phyloP scores from a whole-genome alignment of 768 basidiomycete species.

The Termitomyces titanicus region DNA sequence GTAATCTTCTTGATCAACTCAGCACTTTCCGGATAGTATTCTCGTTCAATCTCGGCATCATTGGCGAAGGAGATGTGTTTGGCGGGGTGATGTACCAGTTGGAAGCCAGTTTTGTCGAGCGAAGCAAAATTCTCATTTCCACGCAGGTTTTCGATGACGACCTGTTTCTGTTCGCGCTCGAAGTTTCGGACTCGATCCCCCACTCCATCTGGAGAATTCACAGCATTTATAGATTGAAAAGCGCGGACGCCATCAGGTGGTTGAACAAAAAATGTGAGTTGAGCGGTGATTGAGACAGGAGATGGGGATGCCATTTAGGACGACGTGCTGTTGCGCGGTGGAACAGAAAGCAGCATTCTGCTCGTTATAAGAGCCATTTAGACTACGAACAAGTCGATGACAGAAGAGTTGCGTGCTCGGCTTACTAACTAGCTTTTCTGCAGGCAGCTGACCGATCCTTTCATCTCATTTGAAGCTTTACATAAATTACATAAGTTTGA shows the following conservation, averaged over 20 bases:
- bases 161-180: conserved; percentile 15
- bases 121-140: conserved; percentile 41
- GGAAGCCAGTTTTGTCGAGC: conserved; percentile 51
- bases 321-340: not conserved
- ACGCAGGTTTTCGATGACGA: conserved; percentile 50
- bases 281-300: conserved; percentile 9
- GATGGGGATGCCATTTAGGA: not conserved
- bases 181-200: conserved; percentile 21
- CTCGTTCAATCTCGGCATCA: conserved; percentile 42
- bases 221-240: conserved; percentile 20
- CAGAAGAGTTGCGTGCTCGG: not conserved
- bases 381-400: not conserved
- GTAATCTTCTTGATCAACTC: conserved; percentile 54
- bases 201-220: conserved; percentile 19
- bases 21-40: conserved; percentile 57
- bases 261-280: conserved; percentile 15
- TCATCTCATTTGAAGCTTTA: no score
- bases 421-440: not conserved
- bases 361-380: not conserved
- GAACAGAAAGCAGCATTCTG: not conserved
- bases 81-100: conserved; percentile 25
- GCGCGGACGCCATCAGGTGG: conserved; percentile 24
- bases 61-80: conserved; percentile 43
- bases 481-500: no score
- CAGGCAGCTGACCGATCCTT: not conserved